phyloP scores from a whole-genome alignment of 306 rosid species.

The Ochetophila trinervis region DNA sequence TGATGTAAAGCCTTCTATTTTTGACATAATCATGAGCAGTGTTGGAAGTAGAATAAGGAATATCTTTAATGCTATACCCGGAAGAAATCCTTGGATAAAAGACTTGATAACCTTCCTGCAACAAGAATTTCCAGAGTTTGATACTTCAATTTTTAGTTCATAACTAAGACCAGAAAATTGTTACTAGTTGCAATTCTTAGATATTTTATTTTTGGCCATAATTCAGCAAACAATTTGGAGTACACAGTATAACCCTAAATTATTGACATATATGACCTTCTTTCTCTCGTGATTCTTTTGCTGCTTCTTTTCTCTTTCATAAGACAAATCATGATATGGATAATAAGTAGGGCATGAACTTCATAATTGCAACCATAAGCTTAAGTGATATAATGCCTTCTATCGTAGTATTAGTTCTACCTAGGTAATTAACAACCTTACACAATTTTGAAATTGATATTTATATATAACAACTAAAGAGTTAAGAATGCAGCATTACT shows the following conservation, averaged over 20 bases:
- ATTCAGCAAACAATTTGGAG: neutral
- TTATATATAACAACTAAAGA: too few species aligned
- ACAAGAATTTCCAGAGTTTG: constrained; percentile 27
- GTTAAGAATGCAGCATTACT: neutral
- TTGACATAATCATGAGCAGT: constrained; percentile 75
- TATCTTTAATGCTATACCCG: constrained; percentile 82
- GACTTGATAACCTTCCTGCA: constrained; percentile 62
- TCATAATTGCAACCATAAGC: too few species aligned
- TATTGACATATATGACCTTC: too few species aligned
- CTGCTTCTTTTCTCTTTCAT: too few species aligned
- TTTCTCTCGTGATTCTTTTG: too few species aligned
- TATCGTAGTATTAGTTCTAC: too few species aligned
- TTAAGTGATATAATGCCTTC: too few species aligned
- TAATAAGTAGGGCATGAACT: too few species aligned
- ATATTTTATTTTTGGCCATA: neutral
- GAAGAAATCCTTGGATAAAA: constrained; percentile 85
- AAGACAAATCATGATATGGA: too few species aligned
- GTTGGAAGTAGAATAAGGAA: constrained; percentile 72
- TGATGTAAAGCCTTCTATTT: constrained; percentile 67
- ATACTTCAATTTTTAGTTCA: constrained; percentile 14
- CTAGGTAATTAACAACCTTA: too few species aligned
- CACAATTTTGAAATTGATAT: too few species aligned
- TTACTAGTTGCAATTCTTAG: neutral
- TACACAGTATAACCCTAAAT: too few species aligned
- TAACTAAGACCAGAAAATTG: constrained; percentile 10